Base-by-base conservation (phyloP, 179 eudicot species). In the Patellifolia procumbens region DNA sequence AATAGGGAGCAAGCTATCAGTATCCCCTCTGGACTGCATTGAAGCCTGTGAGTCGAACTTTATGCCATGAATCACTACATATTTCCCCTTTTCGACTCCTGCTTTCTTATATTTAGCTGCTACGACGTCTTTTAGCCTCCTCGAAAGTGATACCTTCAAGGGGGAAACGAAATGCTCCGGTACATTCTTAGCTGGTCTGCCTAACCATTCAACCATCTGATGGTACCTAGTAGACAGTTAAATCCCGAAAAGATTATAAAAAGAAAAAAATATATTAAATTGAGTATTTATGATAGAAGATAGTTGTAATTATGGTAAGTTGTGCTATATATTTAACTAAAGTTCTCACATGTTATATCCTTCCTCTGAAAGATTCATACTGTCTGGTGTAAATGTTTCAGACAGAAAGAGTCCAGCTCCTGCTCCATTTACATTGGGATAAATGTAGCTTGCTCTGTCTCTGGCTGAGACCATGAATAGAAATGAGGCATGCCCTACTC, bases 331-430 rank as follows among this genome's bases (percentile, higher is more conserved):
- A n/a, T n/a, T 9, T 31, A 67, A 69, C 55, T 22, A 39, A n/a
- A 37, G 68, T 22, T 28, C 91, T 82, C 76, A 92, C 98, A 93
- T 93, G 84, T 88, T 55, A 63, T 80, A 91, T 77, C 98, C 98
- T 32, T 87, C 98, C 20, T 93, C 98, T 0, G 97, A 87, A 58
- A 91, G 98, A 73, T 93, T 93, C 82, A 70, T 63, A 61, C 68
- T 81, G 19, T 88, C 87, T 10, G 98, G 77, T 46, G 83, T 84
- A 73, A 93, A 93, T 51, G 90, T 86, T 79, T 93, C 82, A 7
- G 98, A 88, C 20, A 93, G 84, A 78, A 93, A 74, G 65, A 93
- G 80, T 52, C 98, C 97, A 55, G 98, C 97, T 60, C 98, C 98
- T 10, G 93, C 98, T 56, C 95, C 79, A 72, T 93, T 93, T 24